A percentile compares a stretch with the other conserved stretches of the same genome.
Evolutionary conservation across 495 filamentous ascomycete genomes (phyloP).

Genomic region (Pyrenula massariospora): DNA sequence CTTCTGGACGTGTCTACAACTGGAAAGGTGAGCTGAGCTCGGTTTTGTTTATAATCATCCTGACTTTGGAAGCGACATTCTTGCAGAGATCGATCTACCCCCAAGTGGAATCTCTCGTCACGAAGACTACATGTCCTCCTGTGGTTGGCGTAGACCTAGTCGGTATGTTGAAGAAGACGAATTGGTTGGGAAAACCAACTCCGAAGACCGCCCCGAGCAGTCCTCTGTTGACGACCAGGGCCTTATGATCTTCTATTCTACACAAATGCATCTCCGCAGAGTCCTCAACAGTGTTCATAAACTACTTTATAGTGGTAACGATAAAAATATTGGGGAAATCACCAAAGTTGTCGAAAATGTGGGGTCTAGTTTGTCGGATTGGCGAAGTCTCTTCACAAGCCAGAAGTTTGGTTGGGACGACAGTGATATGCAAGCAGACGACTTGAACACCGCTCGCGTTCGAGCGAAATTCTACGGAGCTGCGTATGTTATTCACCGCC

Average conservation of each 20-base stretch:
- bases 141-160: constrained; percentile 9
- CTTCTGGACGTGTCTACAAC: constrained; percentile 88
- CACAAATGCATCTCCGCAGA: constrained; percentile 77
- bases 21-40: constrained; percentile 59
- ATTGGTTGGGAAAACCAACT: background rate
- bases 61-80: constrained; percentile 64
- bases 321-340: constrained; percentile 12
- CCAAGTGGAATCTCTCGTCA: constrained; percentile 66
- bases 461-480: constrained; percentile 94
- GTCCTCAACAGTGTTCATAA: constrained; percentile 75
- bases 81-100: constrained; percentile 78
- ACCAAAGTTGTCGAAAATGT: background rate
- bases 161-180: constrained; percentile 8
- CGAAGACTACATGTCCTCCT: constrained; percentile 31
- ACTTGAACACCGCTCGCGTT: constrained; percentile 76
- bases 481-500: constrained; percentile 77
- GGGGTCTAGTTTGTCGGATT: background rate
- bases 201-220: background rate
- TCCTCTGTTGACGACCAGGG: constrained; percentile 18
- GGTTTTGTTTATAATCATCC: background rate
- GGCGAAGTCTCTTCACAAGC: background rate
- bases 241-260: constrained; percentile 68
- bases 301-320: constrained; percentile 58
- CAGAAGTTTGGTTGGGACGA: constrained; percentile 52
- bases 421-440: constrained; percentile 48